A percentile compares a stretch with the other conserved stretches of the same genome.
These are phyloP conservation scores for Zygosaccharomyces siamensis DNA, from an alignment of 805 yeast species.

Conservation along the genomic window DNA sequence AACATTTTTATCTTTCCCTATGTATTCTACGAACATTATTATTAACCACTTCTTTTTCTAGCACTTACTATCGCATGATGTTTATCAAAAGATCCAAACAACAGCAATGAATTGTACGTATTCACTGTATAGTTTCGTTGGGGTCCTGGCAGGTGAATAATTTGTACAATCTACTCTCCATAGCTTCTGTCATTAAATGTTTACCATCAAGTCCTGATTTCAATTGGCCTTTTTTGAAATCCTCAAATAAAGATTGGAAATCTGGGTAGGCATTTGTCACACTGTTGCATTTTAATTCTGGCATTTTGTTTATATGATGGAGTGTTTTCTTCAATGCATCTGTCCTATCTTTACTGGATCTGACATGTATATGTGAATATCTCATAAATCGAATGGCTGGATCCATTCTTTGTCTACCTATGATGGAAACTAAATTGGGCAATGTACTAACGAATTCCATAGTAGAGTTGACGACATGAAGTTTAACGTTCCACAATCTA, in stretches of 20 bases:
- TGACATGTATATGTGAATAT: conserved; percentile 52
- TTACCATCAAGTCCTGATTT: conserved; percentile 43
- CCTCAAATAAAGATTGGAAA: conserved; percentile 32
- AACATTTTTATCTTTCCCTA: not conserved
- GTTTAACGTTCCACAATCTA: conserved; percentile 43
- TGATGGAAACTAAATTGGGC: conserved; percentile 51
- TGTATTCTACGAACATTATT: not conserved
- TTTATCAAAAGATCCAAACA: conserved; percentile 29
- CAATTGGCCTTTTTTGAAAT: conserved; percentile 33
- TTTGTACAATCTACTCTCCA: conserved; percentile 45
- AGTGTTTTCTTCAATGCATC: conserved; percentile 48
- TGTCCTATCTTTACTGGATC: conserved; percentile 47
- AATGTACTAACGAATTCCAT: conserved; percentile 49
- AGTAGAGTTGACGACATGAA: conserved; percentile 42
- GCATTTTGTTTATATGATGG: conserved; percentile 54
- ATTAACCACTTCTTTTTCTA: conserved; percentile 3
- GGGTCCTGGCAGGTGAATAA: conserved; percentile 51
- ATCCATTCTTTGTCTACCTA: conserved; percentile 51
- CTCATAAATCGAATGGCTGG: conserved; percentile 49
- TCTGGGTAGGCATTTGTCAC: conserved; percentile 41
- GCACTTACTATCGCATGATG: conserved; percentile 14
- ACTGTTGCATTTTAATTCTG: conserved; percentile 46
- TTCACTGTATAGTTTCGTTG: conserved; percentile 33
- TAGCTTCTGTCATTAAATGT: conserved; percentile 45
- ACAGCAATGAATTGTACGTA: not conserved